Evolutionary conservation across 1,284 basidiomycete genomes (phyloP), one percentile per base, ranked within the genome.

Genomic region (Polyporus tsugae): DNA sequence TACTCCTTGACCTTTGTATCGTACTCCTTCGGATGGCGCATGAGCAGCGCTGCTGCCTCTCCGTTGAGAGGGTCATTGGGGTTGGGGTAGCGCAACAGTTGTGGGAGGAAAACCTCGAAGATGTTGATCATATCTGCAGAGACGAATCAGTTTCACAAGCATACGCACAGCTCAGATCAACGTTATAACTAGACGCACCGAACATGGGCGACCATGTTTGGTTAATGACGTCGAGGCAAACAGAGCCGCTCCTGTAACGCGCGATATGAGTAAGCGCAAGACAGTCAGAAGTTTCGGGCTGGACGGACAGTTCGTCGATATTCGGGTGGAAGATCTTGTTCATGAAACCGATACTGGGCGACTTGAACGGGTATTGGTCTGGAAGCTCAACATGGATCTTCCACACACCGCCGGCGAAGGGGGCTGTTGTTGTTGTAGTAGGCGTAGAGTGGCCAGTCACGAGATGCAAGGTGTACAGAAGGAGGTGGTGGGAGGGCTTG

Each of bases 261-360:
- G 41, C 39, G 6, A 25, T 38, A 49, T 36, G 58, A 25, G 39
- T 68, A 41, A 67, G 67, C 29, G 39, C 25, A 15, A 33, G 13
- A 52, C n/a, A 22, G 41, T 29, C 22, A n/a, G 29, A 62, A 55
- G 15, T 39, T 22, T 61, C n/a, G 15, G 39, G 25, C 44, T 29
- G 38, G 66, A 80, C 92, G 78, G 77, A 96, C 94, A 97, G 82
- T 81, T 98, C 97, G 81, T 98, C 96, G 77, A 98, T 98, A 79
- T 98, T 99, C 11, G 97, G 97, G 78, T 99, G 97, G 80, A 98
- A 99, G 79, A 99, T 99, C 91, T 98, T 98, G 89, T 99, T 99
- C 95, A 98, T 97, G 83, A 99, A 99, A 1, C 97, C 97, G 75
- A 99, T 99, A 77, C 95, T 97, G 2, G 98, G 97, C 41, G 95